These are phyloP conservation scores for Zasmidium angulare DNA, from an alignment of 2,329 filamentous ascomycete genomes.

Conservation along the genomic window DNA sequence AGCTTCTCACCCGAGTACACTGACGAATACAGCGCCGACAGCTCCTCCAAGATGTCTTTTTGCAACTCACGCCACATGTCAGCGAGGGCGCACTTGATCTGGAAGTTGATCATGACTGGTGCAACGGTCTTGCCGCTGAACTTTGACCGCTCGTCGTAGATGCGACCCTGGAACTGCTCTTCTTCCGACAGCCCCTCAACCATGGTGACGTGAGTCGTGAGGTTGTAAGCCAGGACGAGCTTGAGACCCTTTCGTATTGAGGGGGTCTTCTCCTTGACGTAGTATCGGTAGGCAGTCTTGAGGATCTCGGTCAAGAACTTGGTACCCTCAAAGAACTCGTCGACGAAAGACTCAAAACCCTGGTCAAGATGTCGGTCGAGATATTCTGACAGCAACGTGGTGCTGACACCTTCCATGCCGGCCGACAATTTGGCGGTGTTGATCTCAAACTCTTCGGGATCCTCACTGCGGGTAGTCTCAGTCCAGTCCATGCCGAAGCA, in stretches of 20 bases:
- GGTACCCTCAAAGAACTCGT: conserved; percentile 94
- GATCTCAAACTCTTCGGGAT: conserved; percentile 75
- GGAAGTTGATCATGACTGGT: conserved; percentile 99
- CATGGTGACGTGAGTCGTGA: conserved; percentile 92
- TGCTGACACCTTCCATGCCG: conserved; percentile 82
- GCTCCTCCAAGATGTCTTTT: conserved; percentile 92
- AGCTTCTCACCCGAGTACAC: conserved; percentile 96
- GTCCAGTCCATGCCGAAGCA: conserved; percentile 95
- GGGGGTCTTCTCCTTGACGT: conserved; percentile 80
- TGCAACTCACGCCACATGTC: conserved; percentile 98
- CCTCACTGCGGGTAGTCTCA: conserved; percentile 68
- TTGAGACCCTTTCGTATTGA: conserved; percentile 95
- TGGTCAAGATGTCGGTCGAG: conserved; percentile 92
- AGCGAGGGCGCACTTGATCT: conserved; percentile 95
- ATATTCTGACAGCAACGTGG: conserved; percentile 80
- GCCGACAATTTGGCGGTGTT: conserved; percentile 87
- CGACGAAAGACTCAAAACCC: conserved; percentile 88
- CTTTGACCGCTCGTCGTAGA: conserved; percentile 81
- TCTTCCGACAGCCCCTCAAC: conserved; percentile 86
- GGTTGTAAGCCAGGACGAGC: conserved; percentile 91
- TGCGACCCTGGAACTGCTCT: conserved; percentile 73
- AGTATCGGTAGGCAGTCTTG: conserved; percentile 93
- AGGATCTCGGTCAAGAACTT: conserved; percentile 93
- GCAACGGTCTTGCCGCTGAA: conserved; percentile 88
- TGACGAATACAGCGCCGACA: conserved; percentile 90